Evolutionary conservation across 2,329 filamentous ascomycete species (phyloP), one percentile per base, ranked within the genome.

Genomic region (Nemania diffusa): DNA sequence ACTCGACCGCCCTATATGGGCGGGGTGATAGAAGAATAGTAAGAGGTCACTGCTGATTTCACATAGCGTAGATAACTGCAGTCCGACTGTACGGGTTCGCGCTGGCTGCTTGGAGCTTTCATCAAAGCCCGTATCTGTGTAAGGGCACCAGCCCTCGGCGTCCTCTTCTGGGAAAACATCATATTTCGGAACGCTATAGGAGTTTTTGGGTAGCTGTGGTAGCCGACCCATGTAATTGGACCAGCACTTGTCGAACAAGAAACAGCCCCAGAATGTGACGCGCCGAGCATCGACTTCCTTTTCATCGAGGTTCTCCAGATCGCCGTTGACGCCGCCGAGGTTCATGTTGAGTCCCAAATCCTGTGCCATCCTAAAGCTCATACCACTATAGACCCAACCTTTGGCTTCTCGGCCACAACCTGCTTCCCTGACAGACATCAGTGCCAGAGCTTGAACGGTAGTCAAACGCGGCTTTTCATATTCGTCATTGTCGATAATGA

Each of bases 211-310:
- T 11, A 98, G 83, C 78, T 97, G 95, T 11, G 96, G 95, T 69
- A 97, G 84, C 50, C 96, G 91, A 55, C 96, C 95, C 27, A 98
- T 87, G 74, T 98, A 98, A 78, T 97, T 98, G 57, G 94, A 97
- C 94, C 95, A 98, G 79, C 93, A 97, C 85, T 97, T 98, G 82
- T 99, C 96, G 78, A 98, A 97, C n/a, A 97, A 81, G 79, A 96
- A 98, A 78, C 94, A 97, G 6, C 96, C 96, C 96, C 96, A 98
- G 76, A 97, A 98, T 0, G 96, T 98, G 48, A 98, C 91, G 60
- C 92, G 87, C 44, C 96, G 86, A 2, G 94, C 94, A 80, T 99
- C 96, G 44, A 97, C 87, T 78, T 97, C 95, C 53, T 92, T 87
- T 65, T 97, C 93, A 68, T 90, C 89, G 71, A 95, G 85, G 29